phyloP scores from a whole-genome alignment of 1,139 yeast species.

The Diutina ranongensis region DNA sequence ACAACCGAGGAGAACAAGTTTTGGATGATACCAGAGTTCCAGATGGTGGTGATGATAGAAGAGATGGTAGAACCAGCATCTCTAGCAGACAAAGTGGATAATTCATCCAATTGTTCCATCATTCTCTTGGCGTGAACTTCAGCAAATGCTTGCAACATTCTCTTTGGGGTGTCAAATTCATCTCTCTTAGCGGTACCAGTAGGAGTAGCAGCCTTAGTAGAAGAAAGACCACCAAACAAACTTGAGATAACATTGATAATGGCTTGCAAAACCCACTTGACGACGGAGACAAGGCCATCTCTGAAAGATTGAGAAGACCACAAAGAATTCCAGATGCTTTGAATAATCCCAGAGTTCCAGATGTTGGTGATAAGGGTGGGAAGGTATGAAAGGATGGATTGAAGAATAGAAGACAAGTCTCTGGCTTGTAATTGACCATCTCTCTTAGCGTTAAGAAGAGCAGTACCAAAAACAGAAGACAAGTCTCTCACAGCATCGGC shows the following conservation, averaged over 20 bases:
- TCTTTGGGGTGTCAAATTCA: too few relatives aligned
- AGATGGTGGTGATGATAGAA: conserved; percentile 15
- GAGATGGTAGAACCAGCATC: conserved; percentile 13
- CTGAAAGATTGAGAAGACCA: conserved; percentile 15
- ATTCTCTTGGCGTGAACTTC: conserved; percentile 1
- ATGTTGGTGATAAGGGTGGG: conserved; percentile 14
- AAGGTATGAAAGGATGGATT: conserved; percentile 8
- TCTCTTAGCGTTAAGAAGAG: neutral
- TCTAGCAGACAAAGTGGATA: neutral
- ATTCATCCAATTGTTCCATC: neutral
- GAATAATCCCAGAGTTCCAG: conserved; percentile 16
- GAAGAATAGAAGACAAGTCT: conserved; percentile 15
- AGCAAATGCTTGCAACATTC: too few relatives aligned
- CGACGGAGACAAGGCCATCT: neutral
- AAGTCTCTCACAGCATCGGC: too few relatives aligned
- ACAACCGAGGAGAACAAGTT: conserved; percentile 13
- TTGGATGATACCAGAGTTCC: conserved; percentile 17
- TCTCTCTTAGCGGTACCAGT: too few relatives aligned
- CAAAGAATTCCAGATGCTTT: conserved; percentile 14
- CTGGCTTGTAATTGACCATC: conserved; percentile 7
- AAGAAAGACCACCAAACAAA: neutral
- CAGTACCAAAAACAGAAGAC: too few relatives aligned
- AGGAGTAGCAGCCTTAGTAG: too few relatives aligned
- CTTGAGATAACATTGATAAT: conserved; percentile 13
- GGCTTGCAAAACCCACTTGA: conserved; percentile 14